Base-by-base conservation (phyloP, 495 filamentous ascomycete genomes). In the Bryoglossum gracile region DNA sequence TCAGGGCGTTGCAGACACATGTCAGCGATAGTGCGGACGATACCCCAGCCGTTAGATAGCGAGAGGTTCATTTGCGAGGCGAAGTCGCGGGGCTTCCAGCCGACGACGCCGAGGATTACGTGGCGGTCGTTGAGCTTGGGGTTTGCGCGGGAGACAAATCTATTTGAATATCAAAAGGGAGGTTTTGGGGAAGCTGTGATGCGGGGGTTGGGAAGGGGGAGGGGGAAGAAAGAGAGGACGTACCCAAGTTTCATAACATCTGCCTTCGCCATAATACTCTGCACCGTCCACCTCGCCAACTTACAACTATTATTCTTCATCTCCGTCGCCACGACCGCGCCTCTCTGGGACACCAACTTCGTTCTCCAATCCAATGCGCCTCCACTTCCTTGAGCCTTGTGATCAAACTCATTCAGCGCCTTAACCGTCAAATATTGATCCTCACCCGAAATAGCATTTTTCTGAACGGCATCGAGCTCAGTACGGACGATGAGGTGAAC, bases 281-380 rank as follows among this genome's bases (percentile, higher is more conserved):
- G 92, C 43, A 88, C 86, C 16, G 92, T 94, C 92, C 92, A 98
- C 58, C 92, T 74, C 26, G 92, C 94, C 46, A 98, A 80, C 74
- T 98, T 98, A 80, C 85, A 91, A 61, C 81, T 86, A 76, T 98
- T 98, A 78, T 98, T 98, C 83, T 98, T 98, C 92, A 98, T 98
- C 68, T 92, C 92, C n/a, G 92, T 98, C 16, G 92, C 92, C 13
- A 98, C 84, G 24, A 97, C 90, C 22, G 92, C 92, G 75, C 92
- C 92, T 50, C 92, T 81, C 72, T 95, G 89, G 51, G 83, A 86
- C 46, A 81, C 83, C 40, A 98, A 80, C 77, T 97, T 98, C 49
- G 79, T 80, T 61, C 91, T 80, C 92, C 92, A 98, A 75, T 98
- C 90, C 22, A 97, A 73, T 34, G 92, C 94, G 47, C 88, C 87